Percentiles rank a stretch among this genome's conserved stretches.
phyloP scores from a whole-genome alignment of 257 asterid genomes.

The Petrea volubilis region DNA sequence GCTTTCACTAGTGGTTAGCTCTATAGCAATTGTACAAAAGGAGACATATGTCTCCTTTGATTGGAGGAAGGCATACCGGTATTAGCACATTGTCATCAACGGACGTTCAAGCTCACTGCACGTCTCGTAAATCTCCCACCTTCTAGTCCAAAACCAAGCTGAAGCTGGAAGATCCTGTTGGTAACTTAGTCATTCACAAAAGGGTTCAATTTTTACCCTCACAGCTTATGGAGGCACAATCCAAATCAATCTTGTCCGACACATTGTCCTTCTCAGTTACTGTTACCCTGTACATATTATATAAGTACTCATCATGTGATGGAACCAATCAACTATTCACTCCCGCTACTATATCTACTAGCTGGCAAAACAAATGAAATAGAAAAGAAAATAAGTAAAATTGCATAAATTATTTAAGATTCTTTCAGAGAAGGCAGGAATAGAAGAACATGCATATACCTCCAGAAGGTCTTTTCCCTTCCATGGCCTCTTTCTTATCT shows the following conservation, averaged over 20 bases:
- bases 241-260: constrained; percentile 19
- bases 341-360: constrained; percentile 71
- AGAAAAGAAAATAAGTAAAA: constrained; percentile 12
- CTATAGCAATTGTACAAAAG: neutral
- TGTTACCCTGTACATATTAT: constrained; percentile 21
- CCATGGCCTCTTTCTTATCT: constrained; percentile 97
- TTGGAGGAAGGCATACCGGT: constrained; percentile 30
- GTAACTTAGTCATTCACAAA: constrained; percentile 50
- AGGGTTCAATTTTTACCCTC: constrained; percentile 40
- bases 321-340: constrained; percentile 51
- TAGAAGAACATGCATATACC: constrained; percentile 41
- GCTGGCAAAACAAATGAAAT: constrained; percentile 48
- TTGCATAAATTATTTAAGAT: neutral
- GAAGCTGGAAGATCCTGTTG: constrained; percentile 27
- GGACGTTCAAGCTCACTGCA: constrained; percentile 19
- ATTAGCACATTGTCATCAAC: constrained; percentile 27
- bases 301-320: constrained; percentile 6
- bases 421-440: neutral
- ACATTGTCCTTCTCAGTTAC: constrained; percentile 38
- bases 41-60: constrained; percentile 19
- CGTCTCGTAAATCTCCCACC: constrained; percentile 25
- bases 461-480: constrained; percentile 82
- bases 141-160: constrained; percentile 26
- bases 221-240: constrained; percentile 22
- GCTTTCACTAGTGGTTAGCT: constrained; percentile 25